phyloP scores from a whole-genome alignment of 495 filamentous ascomycete species.

The Glarea lozoyensis region DNA sequence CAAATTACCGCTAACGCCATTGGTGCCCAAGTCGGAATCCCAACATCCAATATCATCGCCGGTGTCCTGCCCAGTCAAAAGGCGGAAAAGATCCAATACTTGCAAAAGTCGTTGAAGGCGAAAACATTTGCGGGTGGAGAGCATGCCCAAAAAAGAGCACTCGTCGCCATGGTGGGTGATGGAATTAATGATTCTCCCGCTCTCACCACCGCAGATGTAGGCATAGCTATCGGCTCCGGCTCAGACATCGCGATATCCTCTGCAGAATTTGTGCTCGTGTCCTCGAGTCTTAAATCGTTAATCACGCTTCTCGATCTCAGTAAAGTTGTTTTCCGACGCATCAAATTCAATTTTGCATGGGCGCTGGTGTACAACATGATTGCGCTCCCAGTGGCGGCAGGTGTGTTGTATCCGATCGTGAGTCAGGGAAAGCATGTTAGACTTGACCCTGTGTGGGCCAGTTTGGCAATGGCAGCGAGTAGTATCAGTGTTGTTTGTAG shows the following conservation, averaged over 20 bases:
- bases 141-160: constrained; percentile 8
- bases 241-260: constrained; percentile 78
- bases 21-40: constrained; percentile 70
- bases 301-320: constrained; percentile 67
- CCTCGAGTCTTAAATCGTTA: constrained; percentile 58
- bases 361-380: constrained; percentile 77
- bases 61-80: constrained; percentile 82
- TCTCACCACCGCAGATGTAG: constrained; percentile 69
- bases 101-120: constrained; percentile 54
- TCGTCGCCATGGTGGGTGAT: constrained; percentile 46
- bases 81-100: constrained; percentile 69
- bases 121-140: constrained; percentile 19
- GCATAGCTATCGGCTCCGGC: constrained; percentile 76
- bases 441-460: constrained; percentile 77
- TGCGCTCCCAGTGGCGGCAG: constrained; percentile 77
- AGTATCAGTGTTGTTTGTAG: constrained; percentile 73
- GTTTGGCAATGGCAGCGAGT: constrained; percentile 78
- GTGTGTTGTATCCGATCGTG: constrained; percentile 63
- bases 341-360: constrained; percentile 85
- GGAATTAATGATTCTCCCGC: constrained; percentile 88
- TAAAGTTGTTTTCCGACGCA: constrained; percentile 61
- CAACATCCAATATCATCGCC: constrained; percentile 67
- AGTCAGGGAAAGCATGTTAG: constrained; percentile 43
- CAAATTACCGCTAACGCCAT: constrained; percentile 64
- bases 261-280: constrained; percentile 78